phyloP scores from a whole-genome alignment of 2,329 filamentous ascomycete genomes.

The Chaetomium strumarium region DNA sequence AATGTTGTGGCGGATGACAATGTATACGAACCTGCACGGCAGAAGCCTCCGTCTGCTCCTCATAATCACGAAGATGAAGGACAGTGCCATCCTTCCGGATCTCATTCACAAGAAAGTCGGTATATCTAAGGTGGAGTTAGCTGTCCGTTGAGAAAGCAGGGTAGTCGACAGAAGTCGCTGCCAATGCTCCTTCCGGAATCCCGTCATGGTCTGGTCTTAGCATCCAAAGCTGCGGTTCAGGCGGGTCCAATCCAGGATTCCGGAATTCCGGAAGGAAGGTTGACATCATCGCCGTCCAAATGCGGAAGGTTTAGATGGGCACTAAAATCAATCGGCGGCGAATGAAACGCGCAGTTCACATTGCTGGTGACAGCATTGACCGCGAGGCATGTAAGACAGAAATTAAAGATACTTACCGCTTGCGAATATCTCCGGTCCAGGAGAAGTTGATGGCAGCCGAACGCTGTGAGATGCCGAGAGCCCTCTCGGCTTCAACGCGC shows the following conservation, averaged over 20 bases:
- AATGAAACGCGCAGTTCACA: not conserved
- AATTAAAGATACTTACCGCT: slow-evolving; percentile 31
- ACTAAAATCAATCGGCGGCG: too few relatives aligned
- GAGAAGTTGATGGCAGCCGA: slow-evolving; percentile 35
- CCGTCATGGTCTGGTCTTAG: too few relatives aligned
- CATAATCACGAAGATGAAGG: slow-evolving; percentile 54
- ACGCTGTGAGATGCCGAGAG: slow-evolving; percentile 38
- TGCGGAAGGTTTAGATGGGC: too few relatives aligned
- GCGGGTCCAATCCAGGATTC: too few relatives aligned
- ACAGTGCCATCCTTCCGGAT: slow-evolving; percentile 71
- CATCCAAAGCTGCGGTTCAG: too few relatives aligned
- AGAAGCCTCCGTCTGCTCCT: slow-evolving; percentile 14
- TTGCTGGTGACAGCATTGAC: not conserved
- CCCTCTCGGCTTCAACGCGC: slow-evolving; percentile 30
- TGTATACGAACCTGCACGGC: slow-evolving; percentile 11
- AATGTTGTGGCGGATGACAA: slow-evolving; percentile 9
- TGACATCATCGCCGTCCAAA: too few relatives aligned
- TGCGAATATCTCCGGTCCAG: slow-evolving; percentile 41
- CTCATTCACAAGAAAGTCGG: slow-evolving; percentile 90
- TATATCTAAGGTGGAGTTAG: slow-evolving; percentile 52
- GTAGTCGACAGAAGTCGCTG: too few relatives aligned
- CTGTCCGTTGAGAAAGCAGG: not conserved
- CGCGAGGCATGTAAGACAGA: not conserved
- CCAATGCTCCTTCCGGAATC: too few relatives aligned
- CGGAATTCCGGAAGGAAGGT: too few relatives aligned